Evolutionary conservation across 2,329 filamentous ascomycete species (phyloP).

Genomic region (Bipolaris sorokiniana): DNA sequence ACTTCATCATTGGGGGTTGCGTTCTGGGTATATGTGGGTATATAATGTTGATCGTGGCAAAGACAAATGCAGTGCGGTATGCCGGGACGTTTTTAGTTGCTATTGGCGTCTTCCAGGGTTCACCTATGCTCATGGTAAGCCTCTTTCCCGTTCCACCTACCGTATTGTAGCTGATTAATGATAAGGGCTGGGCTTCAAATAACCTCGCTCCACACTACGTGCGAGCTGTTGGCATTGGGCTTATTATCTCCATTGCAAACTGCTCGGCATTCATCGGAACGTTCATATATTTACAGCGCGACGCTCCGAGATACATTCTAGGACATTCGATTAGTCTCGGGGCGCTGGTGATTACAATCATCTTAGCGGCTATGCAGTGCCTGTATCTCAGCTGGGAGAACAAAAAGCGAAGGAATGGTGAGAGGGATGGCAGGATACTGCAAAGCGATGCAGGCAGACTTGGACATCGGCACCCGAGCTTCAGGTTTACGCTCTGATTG

Average conservation of each 20-base stretch:
- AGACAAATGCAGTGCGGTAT: constrained; percentile 47
- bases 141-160: too few relatives aligned
- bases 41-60: constrained; percentile 59
- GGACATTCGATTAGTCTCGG: constrained; percentile 38
- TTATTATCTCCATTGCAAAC: constrained; percentile 57
- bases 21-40: constrained; percentile 56
- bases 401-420: constrained; percentile 29
- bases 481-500: constrained; percentile 35
- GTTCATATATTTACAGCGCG: constrained; percentile 57
- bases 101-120: constrained; percentile 52
- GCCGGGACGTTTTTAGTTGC: constrained; percentile 51
- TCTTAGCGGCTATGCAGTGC: constrained; percentile 30
- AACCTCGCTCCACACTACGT: constrained; percentile 63
- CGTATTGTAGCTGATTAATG: background rate
- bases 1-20: constrained; percentile 60
- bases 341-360: constrained; percentile 30
- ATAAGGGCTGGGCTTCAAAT: constrained; percentile 51
- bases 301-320: constrained; percentile 43
- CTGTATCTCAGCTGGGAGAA: constrained; percentile 39
- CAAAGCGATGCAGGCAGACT: constrained; percentile 33
- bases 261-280: constrained; percentile 58
- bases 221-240: constrained; percentile 58
- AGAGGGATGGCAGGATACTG: constrained; percentile 31
- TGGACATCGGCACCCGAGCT: constrained; percentile 40
- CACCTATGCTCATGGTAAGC: constrained; percentile 44